These are phyloP conservation scores for Candida sp. DNA, from an alignment of 1,139 yeast species.

Conservation along the genomic window DNA sequence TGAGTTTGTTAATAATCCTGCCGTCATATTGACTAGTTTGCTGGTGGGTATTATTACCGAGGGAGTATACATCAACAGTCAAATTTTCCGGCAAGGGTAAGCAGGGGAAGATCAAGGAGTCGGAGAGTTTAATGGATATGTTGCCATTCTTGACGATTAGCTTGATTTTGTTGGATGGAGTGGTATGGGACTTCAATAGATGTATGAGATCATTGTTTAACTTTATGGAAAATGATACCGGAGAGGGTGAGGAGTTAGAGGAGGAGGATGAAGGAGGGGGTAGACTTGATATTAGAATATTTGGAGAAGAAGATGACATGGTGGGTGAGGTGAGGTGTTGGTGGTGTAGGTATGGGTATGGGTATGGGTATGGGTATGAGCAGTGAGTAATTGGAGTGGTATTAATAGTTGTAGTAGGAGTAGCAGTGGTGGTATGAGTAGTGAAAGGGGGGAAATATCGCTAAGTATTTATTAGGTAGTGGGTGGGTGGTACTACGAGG, in stretches of 20 bases:
- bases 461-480: no score
- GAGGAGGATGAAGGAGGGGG: conserved; percentile 3
- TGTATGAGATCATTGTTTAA: conserved; percentile 28
- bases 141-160: conserved; percentile 42
- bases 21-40: conserved; percentile 26
- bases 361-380: no score
- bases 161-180: conserved; percentile 26
- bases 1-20: conserved; percentile 34
- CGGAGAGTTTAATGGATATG: conserved; percentile 34
- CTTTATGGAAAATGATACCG: conserved; percentile 27
- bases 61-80: conserved; percentile 38
- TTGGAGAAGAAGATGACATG: neutral
- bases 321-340: neutral
- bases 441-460: neutral
- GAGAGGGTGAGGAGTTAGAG: neutral
- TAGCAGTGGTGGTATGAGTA: neutral
- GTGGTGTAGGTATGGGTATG: no score
- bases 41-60: neutral
- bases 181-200: conserved; percentile 19
- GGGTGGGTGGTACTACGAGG: no score
- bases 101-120: conserved; percentile 35
- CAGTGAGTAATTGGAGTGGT: neutral
- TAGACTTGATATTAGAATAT: conserved; percentile 8
- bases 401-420: neutral
- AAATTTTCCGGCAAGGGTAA: conserved; percentile 37